These are phyloP conservation scores for Cymodocea nodosa DNA, from an alignment of 116 monocot genomes.

Conservation along the genomic window DNA sequence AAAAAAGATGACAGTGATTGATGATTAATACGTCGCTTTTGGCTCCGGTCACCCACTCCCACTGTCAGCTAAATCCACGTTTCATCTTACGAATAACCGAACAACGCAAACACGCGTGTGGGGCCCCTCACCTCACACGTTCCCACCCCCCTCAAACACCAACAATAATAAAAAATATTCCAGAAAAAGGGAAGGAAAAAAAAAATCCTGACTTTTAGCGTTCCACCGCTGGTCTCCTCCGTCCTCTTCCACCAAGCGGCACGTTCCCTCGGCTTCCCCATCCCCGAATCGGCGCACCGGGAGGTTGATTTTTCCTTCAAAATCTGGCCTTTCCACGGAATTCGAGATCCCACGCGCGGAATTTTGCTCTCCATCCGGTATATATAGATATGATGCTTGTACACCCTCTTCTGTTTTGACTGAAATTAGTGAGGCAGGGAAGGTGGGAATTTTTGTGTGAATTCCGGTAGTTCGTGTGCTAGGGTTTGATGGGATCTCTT, in stretches of 20 bases:
- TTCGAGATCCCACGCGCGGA: neutral
- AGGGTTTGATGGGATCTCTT: neutral
- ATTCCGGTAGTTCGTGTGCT: neutral
- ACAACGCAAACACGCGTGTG: too few species aligned
- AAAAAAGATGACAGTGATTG: too few species aligned
- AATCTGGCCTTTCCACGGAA: neutral
- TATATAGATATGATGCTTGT: too few species aligned
- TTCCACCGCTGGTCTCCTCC: neutral
- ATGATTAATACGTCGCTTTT: too few species aligned
- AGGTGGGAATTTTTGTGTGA: neutral
- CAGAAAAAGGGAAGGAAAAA: too few species aligned
- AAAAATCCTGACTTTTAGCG: neutral
- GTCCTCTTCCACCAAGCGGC: neutral
- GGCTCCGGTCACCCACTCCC: too few species aligned
- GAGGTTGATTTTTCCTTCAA: neutral
- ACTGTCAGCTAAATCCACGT: too few species aligned
- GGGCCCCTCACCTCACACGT: too few species aligned
- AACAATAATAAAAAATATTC: too few species aligned
- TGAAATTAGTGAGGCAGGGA: neutral
- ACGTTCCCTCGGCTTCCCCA: neutral
- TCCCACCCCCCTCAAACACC: too few species aligned
- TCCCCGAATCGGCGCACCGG: neutral
- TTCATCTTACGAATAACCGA: too few species aligned
- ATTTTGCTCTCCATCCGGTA: neutral
- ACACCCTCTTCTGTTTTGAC: neutral